Evolutionary conservation across 148 eudicot genomes (phyloP).

Genomic region (Amaranthus cruentus): DNA sequence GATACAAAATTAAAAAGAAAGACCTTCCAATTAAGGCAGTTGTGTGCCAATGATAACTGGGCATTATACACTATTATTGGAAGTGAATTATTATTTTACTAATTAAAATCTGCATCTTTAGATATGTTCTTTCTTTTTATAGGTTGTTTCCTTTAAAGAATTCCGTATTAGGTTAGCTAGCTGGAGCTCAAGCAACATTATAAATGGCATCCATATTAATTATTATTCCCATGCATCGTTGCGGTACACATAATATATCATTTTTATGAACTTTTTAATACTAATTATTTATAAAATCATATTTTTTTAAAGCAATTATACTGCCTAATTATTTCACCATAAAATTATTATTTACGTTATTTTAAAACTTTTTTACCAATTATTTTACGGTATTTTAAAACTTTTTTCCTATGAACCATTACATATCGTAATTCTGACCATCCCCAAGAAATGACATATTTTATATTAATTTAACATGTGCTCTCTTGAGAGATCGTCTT

Average conservation of each 20-base stretch:
- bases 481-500: too few relatives aligned
- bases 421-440: too few relatives aligned
- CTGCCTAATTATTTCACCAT: too few relatives aligned
- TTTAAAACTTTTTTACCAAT: too few relatives aligned
- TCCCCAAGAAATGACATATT: too few relatives aligned
- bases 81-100: constrained; percentile 1
- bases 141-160: constrained; percentile 26
- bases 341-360: too few relatives aligned
- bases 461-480: too few relatives aligned
- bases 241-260: neutral
- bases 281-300: too few relatives aligned
- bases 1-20: neutral
- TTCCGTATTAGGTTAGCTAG: constrained; percentile 21
- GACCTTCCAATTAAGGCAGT: neutral
- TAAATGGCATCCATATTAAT: constrained; percentile 13
- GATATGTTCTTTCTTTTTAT: constrained; percentile 20
- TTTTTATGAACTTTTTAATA: too few relatives aligned
- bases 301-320: too few relatives aligned
- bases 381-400: too few relatives aligned
- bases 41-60: neutral
- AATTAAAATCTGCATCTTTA: neutral
- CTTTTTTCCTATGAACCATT: too few relatives aligned
- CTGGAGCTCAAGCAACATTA: constrained; percentile 16
- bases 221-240: constrained; percentile 15
- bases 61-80: constrained; percentile 1